Evolutionary conservation across 2,329 filamentous ascomycete species (phyloP).

Genomic region (Leptographium radiaticola): DNA sequence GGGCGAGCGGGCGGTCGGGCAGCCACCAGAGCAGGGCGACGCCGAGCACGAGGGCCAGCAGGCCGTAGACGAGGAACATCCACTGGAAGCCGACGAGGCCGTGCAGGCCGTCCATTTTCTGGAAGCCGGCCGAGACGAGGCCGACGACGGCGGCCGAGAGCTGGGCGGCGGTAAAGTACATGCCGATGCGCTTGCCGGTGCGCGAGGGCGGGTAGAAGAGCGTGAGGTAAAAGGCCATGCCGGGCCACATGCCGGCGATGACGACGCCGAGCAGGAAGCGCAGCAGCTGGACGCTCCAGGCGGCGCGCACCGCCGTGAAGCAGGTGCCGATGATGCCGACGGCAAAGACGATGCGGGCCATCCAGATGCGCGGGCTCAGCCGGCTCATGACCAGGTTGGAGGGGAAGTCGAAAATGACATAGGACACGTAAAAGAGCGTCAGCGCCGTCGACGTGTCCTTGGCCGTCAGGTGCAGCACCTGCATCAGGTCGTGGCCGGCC

Average conservation of each 20-base stretch:
- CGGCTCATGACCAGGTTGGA: conserved; percentile 83
- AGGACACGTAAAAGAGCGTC: conserved; percentile 83
- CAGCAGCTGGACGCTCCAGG: conserved; percentile 82
- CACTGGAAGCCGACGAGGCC: conserved; percentile 75
- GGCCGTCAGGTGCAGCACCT: conserved; percentile 52
- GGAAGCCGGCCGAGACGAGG: conserved; percentile 80
- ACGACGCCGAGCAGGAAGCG: conserved; percentile 76
- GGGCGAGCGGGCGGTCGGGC: conserved; percentile 66
- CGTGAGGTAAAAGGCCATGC: conserved; percentile 86
- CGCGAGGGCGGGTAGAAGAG: conserved; percentile 82
- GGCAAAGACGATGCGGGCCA: conserved; percentile 79
- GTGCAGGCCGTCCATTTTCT: conserved; percentile 69
- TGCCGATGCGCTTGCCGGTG: conserved; percentile 76
- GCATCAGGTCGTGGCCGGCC: conserved; percentile 60
- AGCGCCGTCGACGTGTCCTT: conserved; percentile 75
- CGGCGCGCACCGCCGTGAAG: conserved; percentile 67
- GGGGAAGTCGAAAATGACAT: conserved; percentile 79
- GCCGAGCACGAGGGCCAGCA: conserved; percentile 60
- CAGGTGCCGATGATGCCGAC: conserved; percentile 75
- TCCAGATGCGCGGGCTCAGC: conserved; percentile 77
- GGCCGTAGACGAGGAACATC: conserved; percentile 86
- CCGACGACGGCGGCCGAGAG: conserved; percentile 82
- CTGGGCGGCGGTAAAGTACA: conserved; percentile 77
- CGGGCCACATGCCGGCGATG: conserved; percentile 89
- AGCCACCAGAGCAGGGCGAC: conserved; percentile 77